These are phyloP conservation scores for Metschnikowia lochheadii DNA, from an alignment of 805 yeast species.

Conservation along the genomic window DNA sequence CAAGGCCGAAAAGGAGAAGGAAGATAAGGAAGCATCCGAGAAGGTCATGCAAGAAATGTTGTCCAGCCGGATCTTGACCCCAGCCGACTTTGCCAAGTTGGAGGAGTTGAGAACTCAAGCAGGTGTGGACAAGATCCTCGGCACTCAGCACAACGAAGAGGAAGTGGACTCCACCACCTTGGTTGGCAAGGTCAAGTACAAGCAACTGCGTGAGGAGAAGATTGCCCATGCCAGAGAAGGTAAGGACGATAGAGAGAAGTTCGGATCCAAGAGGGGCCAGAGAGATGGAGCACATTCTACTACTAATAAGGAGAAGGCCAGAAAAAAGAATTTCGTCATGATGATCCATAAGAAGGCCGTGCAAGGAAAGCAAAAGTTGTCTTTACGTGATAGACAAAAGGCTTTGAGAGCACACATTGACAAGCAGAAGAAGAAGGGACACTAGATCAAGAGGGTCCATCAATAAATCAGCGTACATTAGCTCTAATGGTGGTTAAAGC, in stretches of 20 bases:
- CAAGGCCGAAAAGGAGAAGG: slow-evolving; percentile 15
- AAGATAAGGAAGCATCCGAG: slow-evolving; percentile 18
- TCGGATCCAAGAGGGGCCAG: slow-evolving; percentile 83
- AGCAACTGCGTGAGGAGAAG: slow-evolving; percentile 87
- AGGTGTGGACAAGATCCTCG: slow-evolving; percentile 77
- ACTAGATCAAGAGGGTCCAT: slow-evolving; percentile 23
- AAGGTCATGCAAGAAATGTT: slow-evolving; percentile 50
- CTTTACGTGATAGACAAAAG: slow-evolving; percentile 87
- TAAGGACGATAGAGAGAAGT: slow-evolving; percentile 86
- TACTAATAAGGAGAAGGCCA: slow-evolving; percentile 91
- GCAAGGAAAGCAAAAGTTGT: slow-evolving; percentile 87
- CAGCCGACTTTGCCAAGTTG: slow-evolving; percentile 95
- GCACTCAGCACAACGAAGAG: slow-evolving; percentile 68
- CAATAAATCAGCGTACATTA: not conserved
- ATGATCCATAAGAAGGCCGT: slow-evolving; percentile 94
- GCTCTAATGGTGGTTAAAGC: not conserved
- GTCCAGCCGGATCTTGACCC: slow-evolving; percentile 80
- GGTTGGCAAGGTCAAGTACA: slow-evolving; percentile 75
- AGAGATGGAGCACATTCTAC: slow-evolving; percentile 76
- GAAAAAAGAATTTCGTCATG: slow-evolving; percentile 99
- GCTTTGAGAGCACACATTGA: slow-evolving; percentile 79
- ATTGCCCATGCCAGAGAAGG: slow-evolving; percentile 86
- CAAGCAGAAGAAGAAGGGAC: slow-evolving; percentile 87
- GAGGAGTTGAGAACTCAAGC: slow-evolving; percentile 84
- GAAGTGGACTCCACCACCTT: slow-evolving; percentile 74